Percentiles rank a stretch among this genome's conserved stretches.
Evolutionary conservation across 2,329 filamentous ascomycete genomes (phyloP).

Genomic region (Aureobasidium subglaciale): DNA sequence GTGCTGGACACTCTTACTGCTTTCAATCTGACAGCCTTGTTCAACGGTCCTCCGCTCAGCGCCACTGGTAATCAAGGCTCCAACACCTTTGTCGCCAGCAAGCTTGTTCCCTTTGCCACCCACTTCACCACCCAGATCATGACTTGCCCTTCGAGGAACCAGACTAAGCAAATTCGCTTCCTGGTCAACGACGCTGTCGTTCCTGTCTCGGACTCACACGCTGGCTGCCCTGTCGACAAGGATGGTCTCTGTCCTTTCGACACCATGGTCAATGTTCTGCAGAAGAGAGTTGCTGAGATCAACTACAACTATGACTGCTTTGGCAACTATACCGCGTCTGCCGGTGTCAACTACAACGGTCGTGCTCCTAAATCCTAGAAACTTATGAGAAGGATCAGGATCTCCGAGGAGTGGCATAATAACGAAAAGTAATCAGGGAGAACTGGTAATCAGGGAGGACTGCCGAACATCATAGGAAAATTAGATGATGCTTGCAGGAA

Average conservation of each 20-base stretch:
- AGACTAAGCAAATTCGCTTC: slow-evolving; percentile 12
- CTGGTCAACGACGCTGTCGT: slow-evolving; percentile 9
- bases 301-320: slow-evolving; percentile 9
- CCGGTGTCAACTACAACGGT: slow-evolving; percentile 8
- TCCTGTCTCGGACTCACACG: neutral
- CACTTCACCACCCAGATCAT: slow-evolving; percentile 13
- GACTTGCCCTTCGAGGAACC: slow-evolving; percentile 8
- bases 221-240: slow-evolving; percentile 9
- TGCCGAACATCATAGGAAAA: too few relatives aligned
- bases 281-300: slow-evolving; percentile 2
- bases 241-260: slow-evolving; percentile 11
- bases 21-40: slow-evolving; percentile 11
- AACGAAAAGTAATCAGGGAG: too few relatives aligned
- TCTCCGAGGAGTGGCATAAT: neutral
- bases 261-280: slow-evolving; percentile 1
- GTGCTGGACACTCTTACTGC: slow-evolving; percentile 8
- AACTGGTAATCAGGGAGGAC: too few relatives aligned
- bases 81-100: slow-evolving; percentile 11
- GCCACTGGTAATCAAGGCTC: neutral
- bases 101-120: slow-evolving; percentile 12
- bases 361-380: neutral
- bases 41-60: slow-evolving; percentile 1
- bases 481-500: too few relatives aligned
- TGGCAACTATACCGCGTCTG: slow-evolving; percentile 5
- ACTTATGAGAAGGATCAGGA: neutral